These are phyloP conservation scores for Fusarium sublunatum DNA, from an alignment of 2,329 filamentous ascomycete genomes.

Conservation along the genomic window DNA sequence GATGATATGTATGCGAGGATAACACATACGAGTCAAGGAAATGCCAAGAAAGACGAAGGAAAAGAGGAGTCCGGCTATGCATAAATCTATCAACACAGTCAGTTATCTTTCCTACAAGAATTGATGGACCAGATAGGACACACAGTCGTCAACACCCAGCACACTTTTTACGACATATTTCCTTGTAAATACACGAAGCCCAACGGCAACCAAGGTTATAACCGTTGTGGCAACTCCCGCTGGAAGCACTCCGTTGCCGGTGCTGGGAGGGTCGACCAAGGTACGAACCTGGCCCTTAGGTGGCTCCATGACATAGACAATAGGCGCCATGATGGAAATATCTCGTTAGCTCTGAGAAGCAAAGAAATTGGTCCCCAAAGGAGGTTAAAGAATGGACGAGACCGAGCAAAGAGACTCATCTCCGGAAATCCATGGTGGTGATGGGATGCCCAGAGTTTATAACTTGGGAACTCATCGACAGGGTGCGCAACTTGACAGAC, in stretches of 20 bases:
- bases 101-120: neutral
- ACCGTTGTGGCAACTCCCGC: conserved; percentile 40
- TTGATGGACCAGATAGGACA: conserved; percentile 1
- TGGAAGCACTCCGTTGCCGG: conserved; percentile 38
- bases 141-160: conserved; percentile 47
- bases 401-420: conserved; percentile 7
- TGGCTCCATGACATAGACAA: conserved; percentile 62
- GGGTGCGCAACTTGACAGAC: conserved; percentile 12
- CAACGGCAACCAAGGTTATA: conserved; percentile 40
- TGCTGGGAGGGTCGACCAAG: conserved; percentile 37
- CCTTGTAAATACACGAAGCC: conserved; percentile 45
- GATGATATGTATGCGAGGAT: neutral
- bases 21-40: conserved; percentile 39
- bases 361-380: conserved; percentile 7
- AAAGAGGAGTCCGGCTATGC: conserved; percentile 41
- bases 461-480: conserved; percentile 14
- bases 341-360: neutral
- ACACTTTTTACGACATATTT: conserved; percentile 45
- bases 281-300: conserved; percentile 43
- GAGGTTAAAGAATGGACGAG: conserved; percentile 22
- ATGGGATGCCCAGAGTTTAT: conserved; percentile 34
- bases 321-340: conserved; percentile 60
- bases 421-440: neutral
- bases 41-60: conserved; percentile 42
- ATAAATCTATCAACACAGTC: conserved; percentile 38